Conservation (phyloP, 2,329 filamentous ascomycete species). For the Teratosphaeria destructans region DNA sequence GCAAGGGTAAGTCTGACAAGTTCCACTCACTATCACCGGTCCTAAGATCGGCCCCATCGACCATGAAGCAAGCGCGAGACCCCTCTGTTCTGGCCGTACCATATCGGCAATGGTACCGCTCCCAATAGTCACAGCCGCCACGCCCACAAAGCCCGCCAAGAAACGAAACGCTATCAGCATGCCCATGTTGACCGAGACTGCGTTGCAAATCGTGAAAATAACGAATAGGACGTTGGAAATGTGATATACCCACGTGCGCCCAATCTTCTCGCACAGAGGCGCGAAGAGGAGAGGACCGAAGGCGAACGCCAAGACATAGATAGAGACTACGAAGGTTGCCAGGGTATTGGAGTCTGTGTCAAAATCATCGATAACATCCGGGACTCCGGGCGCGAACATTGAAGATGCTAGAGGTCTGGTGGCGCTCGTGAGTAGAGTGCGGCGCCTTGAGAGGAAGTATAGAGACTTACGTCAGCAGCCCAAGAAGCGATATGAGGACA, state of each 20-base stretch:
- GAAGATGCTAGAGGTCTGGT: conserved; percentile 41
- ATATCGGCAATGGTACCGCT: conserved; percentile 38
- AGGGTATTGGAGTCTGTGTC: conserved; percentile 41
- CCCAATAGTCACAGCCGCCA: conserved; percentile 30
- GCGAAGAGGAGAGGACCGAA: not conserved
- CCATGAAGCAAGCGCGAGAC: conserved; percentile 34
- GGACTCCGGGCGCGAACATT: conserved; percentile 60
- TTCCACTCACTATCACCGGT: not conserved
- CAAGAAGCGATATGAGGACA: not conserved
- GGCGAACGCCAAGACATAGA: conserved; percentile 29
- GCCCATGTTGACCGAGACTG: conserved; percentile 16
- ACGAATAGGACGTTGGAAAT: conserved; percentile 22
- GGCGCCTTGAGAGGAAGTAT: not conserved
- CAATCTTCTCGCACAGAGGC: conserved; percentile 26
- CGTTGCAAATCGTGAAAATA: conserved; percentile 20
- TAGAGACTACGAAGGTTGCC: conserved; percentile 55
- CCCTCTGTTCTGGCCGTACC: conserved; percentile 32
- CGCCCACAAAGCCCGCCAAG: conserved; percentile 21
- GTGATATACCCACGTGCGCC: conserved; percentile 22
- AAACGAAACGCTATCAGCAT: conserved; percentile 23
- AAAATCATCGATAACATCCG: conserved; percentile 54
- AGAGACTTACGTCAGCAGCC: not conserved
- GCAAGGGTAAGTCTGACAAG: not conserved
- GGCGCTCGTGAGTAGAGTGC: not conserved
- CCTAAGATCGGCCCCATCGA: conserved; percentile 29